These are phyloP conservation scores for Huntiella moniliformis DNA, from an alignment of 2,329 filamentous ascomycete species.

Conservation along the genomic window DNA sequence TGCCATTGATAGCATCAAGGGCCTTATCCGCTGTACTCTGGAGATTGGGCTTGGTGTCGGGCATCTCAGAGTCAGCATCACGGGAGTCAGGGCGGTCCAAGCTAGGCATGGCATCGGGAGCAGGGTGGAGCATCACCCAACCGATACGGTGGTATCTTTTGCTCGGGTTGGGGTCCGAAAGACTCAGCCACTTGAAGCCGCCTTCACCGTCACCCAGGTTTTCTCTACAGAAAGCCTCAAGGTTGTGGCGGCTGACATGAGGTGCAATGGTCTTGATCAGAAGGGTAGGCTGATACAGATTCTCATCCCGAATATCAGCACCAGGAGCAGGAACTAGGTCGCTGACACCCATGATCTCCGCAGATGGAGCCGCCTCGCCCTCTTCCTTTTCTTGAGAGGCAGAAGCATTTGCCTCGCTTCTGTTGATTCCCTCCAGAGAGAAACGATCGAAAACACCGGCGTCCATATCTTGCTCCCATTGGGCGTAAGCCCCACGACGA, in stretches of 20 bases:
- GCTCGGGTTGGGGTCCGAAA: conserved; percentile 90
- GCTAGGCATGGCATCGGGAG: conserved; percentile 44
- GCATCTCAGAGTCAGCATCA: conserved; percentile 24
- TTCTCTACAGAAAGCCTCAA: conserved; percentile 88
- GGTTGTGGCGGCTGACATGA: conserved; percentile 80
- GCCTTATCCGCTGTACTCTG: conserved; percentile 61
- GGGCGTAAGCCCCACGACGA: conserved; percentile 57
- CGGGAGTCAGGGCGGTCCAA: conserved; percentile 56
- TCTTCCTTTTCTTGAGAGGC: conserved; percentile 86
- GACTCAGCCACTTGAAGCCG: conserved; percentile 85
- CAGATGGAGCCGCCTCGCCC: conserved; percentile 76
- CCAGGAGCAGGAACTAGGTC: conserved; percentile 71
- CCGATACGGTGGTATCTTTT: conserved; percentile 96
- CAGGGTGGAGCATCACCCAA: conserved; percentile 89
- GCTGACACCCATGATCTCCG: conserved; percentile 81
- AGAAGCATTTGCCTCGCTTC: conserved; percentile 74
- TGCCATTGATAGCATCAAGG: conserved; percentile 86
- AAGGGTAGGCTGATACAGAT: conserved; percentile 71
- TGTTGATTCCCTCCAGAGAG: conserved; percentile 81
- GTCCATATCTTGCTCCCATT: conserved; percentile 80
- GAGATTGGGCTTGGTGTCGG: conserved; percentile 28
- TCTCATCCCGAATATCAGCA: conserved; percentile 77
- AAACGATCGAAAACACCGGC: conserved; percentile 83
- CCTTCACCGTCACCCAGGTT: conserved; percentile 80
- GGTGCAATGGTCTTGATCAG: conserved; percentile 97